Evolutionary conservation across 1,284 basidiomycete species (phyloP), one percentile per base, ranked within the genome.

Genomic region (Tilletia setariae): DNA sequence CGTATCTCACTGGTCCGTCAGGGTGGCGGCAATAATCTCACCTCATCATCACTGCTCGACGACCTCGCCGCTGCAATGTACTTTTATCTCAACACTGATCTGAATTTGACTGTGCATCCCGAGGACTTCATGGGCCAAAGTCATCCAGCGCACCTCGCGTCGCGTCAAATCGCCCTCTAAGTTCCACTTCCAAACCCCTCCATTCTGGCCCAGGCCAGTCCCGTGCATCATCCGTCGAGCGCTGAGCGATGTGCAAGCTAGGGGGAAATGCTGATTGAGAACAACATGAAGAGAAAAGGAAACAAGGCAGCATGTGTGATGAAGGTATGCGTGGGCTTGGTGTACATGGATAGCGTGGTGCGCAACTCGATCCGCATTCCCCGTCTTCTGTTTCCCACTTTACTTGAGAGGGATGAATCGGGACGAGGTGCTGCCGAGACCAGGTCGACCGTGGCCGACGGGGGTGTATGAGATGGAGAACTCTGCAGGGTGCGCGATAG

Each of bases 381-480:
- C 35, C 6, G n/a, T n/a, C 35, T 40, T 4, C 4, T 4, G 35
- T 40, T 40, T 40, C 35, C 35, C 35, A 11, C 8, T 75, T 84
- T 87, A 88, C 84, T 87, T 88, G 82, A 87, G 86, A 78, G 86
- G 87, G 77, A 88, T 87, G 85, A 87, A 88, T 71, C 85, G 84
- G 68, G 76, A 69, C 49, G 74, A 91, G 76, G 90, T 94, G 75
- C 93, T 93, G 90, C 94, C 94, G 83, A 94, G 92, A 92, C 93
- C 93, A 78, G 94, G 93, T 79, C 94, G 93, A 89, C 95, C 95
- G 89, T 99, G 96, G 87, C 94, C 94, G 85, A 98, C 95, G 83
- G 95, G 94, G 85, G 91, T 90, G 91, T 98, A 98, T 75, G 93
- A 94, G 75, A 79, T 84, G 79, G 87, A 86, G 84, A 87, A 87